Evolutionary conservation across 257 asterid species (phyloP).

Genomic region (Vinca minor): DNA sequence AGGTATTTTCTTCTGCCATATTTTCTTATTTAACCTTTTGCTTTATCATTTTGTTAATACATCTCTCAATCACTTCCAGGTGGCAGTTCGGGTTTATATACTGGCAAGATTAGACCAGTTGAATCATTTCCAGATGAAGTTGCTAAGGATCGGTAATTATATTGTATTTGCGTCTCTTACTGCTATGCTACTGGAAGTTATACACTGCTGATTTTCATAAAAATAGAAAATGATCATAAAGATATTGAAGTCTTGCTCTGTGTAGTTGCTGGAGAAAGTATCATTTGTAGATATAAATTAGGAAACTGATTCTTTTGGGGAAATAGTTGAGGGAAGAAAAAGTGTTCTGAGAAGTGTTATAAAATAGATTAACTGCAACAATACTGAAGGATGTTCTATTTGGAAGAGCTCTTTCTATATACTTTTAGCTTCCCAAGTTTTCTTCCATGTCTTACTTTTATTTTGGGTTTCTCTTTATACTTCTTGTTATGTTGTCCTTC

Average conservation of each 20-base stretch:
- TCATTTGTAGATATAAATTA: not conserved
- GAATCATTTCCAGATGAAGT: conserved; percentile 41
- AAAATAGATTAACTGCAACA: not conserved
- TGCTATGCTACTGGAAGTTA: not conserved
- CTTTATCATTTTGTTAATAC: not conserved
- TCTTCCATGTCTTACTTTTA: too few relatives aligned
- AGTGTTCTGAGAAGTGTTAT: not conserved
- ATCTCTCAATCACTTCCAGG: conserved; percentile 28
- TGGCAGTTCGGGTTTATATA: conserved; percentile 31
- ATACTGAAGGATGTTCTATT: not conserved
- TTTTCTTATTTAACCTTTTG: conserved; percentile 13
- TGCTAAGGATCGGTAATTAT: conserved; percentile 60
- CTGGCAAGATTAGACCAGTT: conserved; percentile 36
- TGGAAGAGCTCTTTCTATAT: too few relatives aligned
- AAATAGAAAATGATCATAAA: not conserved
- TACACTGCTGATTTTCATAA: not conserved
- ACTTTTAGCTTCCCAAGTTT: too few relatives aligned
- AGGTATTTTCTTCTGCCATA: conserved; percentile 28
- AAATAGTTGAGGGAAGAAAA: not conserved
- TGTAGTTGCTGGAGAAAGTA: not conserved
- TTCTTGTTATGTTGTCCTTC: not conserved
- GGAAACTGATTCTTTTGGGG: not conserved
- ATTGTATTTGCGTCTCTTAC: not conserved
- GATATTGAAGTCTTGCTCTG: not conserved
- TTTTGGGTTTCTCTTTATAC: not conserved